These are phyloP conservation scores for Nothopassalora personata DNA, from an alignment of 2,329 filamentous ascomycete genomes.

Conservation along the genomic window DNA sequence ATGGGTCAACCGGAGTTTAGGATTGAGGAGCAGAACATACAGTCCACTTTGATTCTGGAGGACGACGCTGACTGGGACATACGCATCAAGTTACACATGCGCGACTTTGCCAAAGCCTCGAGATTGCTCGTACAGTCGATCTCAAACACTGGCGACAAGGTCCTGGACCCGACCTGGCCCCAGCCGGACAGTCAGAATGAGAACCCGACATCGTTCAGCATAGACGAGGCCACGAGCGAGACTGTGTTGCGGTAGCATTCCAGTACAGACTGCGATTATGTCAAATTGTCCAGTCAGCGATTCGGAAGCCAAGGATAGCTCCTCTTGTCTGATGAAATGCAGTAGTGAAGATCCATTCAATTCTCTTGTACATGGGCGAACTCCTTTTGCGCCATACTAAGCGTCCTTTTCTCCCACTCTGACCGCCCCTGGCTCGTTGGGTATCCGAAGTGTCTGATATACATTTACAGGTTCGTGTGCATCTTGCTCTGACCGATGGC, in stretches of 20 bases:
- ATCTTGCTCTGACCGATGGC: not conserved
- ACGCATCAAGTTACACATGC: constrained; percentile 35
- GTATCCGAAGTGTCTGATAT: constrained; percentile 12
- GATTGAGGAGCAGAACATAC: constrained; percentile 28
- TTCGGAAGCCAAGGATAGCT: no score
- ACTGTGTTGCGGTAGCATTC: no score
- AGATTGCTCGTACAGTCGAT: constrained; percentile 32
- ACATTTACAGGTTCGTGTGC: constrained; percentile 5
- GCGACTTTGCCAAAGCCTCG: constrained; percentile 31
- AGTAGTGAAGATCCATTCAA: not conserved
- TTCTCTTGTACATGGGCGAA: not conserved
- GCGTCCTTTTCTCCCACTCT: constrained; percentile 5
- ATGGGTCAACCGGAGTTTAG: not conserved
- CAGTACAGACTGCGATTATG: no score
- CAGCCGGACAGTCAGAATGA: no score
- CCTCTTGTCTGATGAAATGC: not conserved
- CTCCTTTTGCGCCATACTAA: constrained; percentile 14
- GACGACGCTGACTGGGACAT: constrained; percentile 43
- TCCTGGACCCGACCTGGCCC: not conserved
- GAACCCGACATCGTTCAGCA: no score
- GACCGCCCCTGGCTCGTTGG: not conserved
- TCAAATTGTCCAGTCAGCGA: no score
- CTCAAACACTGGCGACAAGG: not conserved
- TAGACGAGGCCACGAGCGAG: no score
- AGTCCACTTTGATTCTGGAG: constrained; percentile 39